phyloP scores from a whole-genome alignment of 2,329 filamentous ascomycete genomes.

The Scleromitrula shiraiana region DNA sequence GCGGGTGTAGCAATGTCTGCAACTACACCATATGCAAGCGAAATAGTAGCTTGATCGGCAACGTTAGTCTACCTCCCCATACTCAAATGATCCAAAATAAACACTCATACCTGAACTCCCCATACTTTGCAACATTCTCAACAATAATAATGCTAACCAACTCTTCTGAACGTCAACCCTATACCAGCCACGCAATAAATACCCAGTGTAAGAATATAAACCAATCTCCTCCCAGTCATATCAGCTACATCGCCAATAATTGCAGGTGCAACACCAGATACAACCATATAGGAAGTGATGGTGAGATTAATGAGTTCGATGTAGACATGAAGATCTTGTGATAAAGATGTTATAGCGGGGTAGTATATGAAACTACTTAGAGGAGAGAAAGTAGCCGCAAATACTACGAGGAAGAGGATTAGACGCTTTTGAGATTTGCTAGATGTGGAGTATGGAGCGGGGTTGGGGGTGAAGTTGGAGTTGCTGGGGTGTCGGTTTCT shows the following conservation, averaged over 20 bases:
- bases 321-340: neutral
- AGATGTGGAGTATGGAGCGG: too few relatives aligned
- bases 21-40: too few relatives aligned
- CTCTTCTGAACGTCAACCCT: neutral
- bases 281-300: conserved; percentile 5
- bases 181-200: neutral
- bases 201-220: neutral
- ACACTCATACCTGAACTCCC: neutral
- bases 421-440: too few relatives aligned
- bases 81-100: neutral
- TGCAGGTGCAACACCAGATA: conserved; percentile 49
- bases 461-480: too few relatives aligned
- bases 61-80: neutral
- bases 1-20: too few relatives aligned
- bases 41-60: too few relatives aligned
- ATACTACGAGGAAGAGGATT: too few relatives aligned
- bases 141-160: neutral
- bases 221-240: conserved; percentile 35
- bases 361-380: neutral
- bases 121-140: neutral
- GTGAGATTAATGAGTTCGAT: conserved; percentile 11
- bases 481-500: too few relatives aligned
- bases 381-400: too few relatives aligned
- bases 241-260: conserved; percentile 46
- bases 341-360: neutral